phyloP scores from a whole-genome alignment of 768 basidiomycete species.

The Lyophyllum atratum region DNA sequence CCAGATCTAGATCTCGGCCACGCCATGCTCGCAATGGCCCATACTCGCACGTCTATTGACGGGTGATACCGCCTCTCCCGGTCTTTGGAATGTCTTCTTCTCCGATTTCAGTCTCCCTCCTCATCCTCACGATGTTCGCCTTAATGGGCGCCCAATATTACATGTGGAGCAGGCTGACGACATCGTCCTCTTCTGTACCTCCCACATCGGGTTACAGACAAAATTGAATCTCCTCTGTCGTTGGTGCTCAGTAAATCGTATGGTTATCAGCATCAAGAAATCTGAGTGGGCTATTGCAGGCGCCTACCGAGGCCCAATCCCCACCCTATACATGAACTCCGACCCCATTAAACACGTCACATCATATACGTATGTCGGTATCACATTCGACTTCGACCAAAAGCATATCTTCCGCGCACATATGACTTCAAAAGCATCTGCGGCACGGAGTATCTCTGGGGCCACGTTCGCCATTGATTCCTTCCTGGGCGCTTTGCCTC shows the following conservation, averaged over 20 bases:
- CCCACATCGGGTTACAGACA: neutral
- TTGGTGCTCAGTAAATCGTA: neutral
- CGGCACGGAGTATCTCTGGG: neutral
- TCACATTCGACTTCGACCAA: neutral
- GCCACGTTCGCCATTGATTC: neutral
- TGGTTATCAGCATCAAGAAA: neutral
- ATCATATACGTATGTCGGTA: neutral
- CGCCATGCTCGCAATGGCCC: too few relatives aligned
- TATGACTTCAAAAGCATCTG: neutral
- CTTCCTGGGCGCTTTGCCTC: neutral
- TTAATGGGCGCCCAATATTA: neutral
- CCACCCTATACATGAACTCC: neutral
- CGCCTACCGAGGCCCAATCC: neutral
- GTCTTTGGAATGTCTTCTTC: neutral
- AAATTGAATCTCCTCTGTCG: neutral
- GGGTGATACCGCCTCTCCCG: too few relatives aligned
- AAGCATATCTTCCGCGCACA: neutral
- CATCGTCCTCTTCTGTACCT: neutral
- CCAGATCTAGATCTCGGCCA: too few relatives aligned
- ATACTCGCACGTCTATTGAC: too few relatives aligned
- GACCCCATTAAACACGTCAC: neutral
- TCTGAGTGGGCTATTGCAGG: neutral
- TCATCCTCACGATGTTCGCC: neutral
- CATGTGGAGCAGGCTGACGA: too few relatives aligned
- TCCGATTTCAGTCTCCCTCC: neutral